phyloP scores from a whole-genome alignment of 495 filamentous ascomycete species.

The Aspergillus baeticus region DNA sequence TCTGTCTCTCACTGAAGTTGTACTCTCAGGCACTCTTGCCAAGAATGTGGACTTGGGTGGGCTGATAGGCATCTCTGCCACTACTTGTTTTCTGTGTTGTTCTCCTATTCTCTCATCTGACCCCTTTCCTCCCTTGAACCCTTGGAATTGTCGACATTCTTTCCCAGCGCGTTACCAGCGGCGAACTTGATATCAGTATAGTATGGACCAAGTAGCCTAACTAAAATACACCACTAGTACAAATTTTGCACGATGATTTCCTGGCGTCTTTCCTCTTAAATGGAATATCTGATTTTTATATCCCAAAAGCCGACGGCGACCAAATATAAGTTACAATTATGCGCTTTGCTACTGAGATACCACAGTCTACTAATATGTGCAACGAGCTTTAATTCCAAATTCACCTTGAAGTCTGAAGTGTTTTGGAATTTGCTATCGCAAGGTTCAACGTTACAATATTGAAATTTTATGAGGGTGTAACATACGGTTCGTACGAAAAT shows the following conservation, averaged over 20 bases:
- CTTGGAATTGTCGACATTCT: constrained; percentile 11
- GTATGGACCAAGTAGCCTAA: constrained; percentile 16
- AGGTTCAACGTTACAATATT: no score
- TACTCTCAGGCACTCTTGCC: constrained; percentile 12
- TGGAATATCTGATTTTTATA: background rate
- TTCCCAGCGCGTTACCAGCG: constrained; percentile 11
- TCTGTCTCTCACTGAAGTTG: background rate
- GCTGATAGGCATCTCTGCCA: constrained; percentile 8
- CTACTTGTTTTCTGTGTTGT: constrained; percentile 10
- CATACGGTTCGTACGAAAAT: no score
- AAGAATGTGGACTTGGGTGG: constrained; percentile 10
- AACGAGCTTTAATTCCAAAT: no score
- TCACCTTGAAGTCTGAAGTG: no score
- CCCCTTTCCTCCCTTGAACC: constrained; percentile 9
- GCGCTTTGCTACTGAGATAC: no score
- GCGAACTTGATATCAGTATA: constrained; percentile 17
- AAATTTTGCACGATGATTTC: background rate
- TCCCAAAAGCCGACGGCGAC: no score
- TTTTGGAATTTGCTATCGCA: no score
- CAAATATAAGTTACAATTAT: no score
- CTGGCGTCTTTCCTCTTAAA: no score
- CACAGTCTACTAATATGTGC: no score
- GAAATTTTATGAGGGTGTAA: no score
- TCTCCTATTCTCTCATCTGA: constrained; percentile 13
- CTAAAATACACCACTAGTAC: constrained; percentile 13